These are phyloP conservation scores for Daedalea quercina DNA, from an alignment of 768 basidiomycete species.

Conservation along the genomic window DNA sequence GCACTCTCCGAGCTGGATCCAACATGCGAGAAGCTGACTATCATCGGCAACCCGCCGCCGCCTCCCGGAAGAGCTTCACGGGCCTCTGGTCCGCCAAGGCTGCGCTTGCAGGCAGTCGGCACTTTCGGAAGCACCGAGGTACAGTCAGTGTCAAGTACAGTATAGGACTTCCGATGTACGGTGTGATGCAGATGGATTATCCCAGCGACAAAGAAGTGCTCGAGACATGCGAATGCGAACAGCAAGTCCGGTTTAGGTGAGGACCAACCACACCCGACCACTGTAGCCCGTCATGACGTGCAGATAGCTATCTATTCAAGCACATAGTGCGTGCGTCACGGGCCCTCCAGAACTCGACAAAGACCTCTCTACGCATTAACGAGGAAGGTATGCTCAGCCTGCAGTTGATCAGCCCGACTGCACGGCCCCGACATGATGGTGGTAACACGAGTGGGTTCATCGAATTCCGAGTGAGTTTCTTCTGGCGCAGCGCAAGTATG, in stretches of 20 bases:
- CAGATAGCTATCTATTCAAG: constrained; percentile 69
- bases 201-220: constrained; percentile 89
- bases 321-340: constrained; percentile 67
- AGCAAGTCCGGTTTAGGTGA: constrained; percentile 66
- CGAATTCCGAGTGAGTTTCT: constrained; percentile 71
- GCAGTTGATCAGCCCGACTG: constrained; percentile 79
- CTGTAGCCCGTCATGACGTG: neutral
- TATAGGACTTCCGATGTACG: neutral
- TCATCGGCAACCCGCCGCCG: constrained; percentile 66
- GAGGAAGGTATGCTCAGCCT: constrained; percentile 75
- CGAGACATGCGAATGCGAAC: constrained; percentile 80
- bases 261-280: constrained; percentile 3
- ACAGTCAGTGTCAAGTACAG: neutral
- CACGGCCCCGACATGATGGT: constrained; percentile 27
- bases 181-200: constrained; percentile 78
- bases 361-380: constrained; percentile 86
- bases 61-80: constrained; percentile 20
- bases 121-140: constrained; percentile 86
- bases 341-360: constrained; percentile 77
- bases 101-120: constrained; percentile 77
- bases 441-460: constrained; percentile 60
- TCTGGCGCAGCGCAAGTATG: too few species aligned
- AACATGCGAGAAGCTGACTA: constrained; percentile 78
- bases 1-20: constrained; percentile 89
- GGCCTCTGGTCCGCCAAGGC: constrained; percentile 44